Evolutionary conservation across 2,329 filamentous ascomycete genomes (phyloP).

Genomic region (Aspergillus aculeatinus): DNA sequence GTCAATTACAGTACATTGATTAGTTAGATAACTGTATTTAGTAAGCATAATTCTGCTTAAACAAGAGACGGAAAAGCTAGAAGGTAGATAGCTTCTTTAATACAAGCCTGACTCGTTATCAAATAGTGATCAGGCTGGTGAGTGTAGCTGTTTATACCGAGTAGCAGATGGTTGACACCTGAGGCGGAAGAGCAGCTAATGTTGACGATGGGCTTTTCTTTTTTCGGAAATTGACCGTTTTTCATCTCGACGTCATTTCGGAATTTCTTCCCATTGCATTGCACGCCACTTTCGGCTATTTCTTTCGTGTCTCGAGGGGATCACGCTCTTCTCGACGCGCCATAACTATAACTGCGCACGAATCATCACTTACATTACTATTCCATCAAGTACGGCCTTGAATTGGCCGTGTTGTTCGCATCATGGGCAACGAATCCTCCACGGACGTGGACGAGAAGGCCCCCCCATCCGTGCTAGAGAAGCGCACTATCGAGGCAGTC

Average conservation of each 20-base stretch:
- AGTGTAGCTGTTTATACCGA: neutral
- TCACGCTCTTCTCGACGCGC: neutral
- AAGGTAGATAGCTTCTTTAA: too few species aligned
- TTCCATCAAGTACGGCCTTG: constrained; percentile 21
- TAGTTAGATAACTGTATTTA: too few species aligned
- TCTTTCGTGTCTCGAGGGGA: neutral
- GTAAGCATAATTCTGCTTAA: too few species aligned
- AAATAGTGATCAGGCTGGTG: neutral
- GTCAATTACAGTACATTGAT: too few species aligned
- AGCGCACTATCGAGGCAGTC: constrained; percentile 69
- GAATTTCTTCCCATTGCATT: neutral
- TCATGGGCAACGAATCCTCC: constrained; percentile 85
- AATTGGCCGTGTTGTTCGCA: constrained; percentile 21
- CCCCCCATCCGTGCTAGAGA: constrained; percentile 63
- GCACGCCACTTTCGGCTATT: neutral
- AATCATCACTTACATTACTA: constrained; percentile 14
- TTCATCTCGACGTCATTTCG: neutral
- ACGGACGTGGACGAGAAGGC: constrained; percentile 63
- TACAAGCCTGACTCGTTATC: too few species aligned
- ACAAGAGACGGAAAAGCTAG: too few species aligned
- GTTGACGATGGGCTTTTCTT: constrained; percentile 3
- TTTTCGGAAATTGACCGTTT: neutral
- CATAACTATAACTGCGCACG: constrained; percentile 25
- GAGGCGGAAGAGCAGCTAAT: constrained; percentile 12
- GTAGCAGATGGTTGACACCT: constrained; percentile 6